Evolutionary conservation across 306 rosid species (phyloP), one percentile per base, ranked within the genome.

Genomic region (Chamaecrista fasciculata): DNA sequence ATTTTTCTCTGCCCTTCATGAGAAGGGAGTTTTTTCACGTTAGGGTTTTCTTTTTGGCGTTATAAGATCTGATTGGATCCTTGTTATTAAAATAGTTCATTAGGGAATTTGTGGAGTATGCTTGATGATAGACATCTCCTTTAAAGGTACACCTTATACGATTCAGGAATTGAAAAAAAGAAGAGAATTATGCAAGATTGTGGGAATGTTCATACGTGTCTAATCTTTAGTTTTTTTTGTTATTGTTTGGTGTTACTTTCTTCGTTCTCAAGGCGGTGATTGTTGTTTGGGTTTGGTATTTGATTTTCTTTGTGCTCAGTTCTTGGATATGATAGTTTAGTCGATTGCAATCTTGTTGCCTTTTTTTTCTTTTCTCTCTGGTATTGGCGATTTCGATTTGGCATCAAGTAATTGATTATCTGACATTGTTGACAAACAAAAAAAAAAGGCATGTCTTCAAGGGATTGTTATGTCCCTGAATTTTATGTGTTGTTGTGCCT

Each of bases 231-330:
- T 18, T 31, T 59, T 16, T 59, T 25, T 1, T 16, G n/a, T 16
- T 59, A n/a, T 1, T 16, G n/a, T 7, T 26, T 28, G 2, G 11
- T 28, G 48, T 44, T 44, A 3, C 11, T 24, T 52, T 16, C 11
- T 47, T 3, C 12, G 51, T 57, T 57, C 1, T 11, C 4, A 14
- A 14, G 26, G 46, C 40, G 60, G 52, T 18, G 31, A 16, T 8
- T 52, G 34, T 33, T 33, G 6, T 33, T 33, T 33, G 6, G 6
- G 36, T 25, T 5, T 55, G 61, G 11, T 9, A 26, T 25, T 6
- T 26, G 33, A 31, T 55, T 4, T 73, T 59, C 36, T 63, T 21
- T 70, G 23, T 46, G 37, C 19, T 66, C 31, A n/a, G 58, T 55
- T 68, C 8, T 10, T 63, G 21, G 79, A 49, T 63, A 26, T 66